A percentile compares a stretch with the other conserved stretches of the same genome.
Conservation (phyloP, 2,329 filamentous ascomycete genomes). For the Alternaria dauci region DNA sequence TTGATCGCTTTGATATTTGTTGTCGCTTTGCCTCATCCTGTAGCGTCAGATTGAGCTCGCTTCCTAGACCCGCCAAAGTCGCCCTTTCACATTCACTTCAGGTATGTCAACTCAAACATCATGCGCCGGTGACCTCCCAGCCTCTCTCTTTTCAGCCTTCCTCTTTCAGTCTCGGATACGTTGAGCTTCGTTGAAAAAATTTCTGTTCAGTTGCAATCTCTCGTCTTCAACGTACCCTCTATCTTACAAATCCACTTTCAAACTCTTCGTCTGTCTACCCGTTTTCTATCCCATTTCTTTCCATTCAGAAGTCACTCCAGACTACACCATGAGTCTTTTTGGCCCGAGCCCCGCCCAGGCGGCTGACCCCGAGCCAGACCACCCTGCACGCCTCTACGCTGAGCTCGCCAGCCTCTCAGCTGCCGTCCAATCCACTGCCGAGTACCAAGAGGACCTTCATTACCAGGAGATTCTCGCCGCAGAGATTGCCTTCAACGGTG, state of each 20-base stretch:
- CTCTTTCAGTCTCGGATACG: neutral
- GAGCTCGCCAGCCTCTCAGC: neutral
- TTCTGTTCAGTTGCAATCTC: neutral
- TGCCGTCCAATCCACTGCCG: neutral
- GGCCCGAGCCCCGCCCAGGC: too few species aligned
- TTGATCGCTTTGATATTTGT: neutral
- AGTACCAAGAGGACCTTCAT: neutral
- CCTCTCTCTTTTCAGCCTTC: neutral
- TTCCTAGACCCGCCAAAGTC: neutral
- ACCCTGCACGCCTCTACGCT: neutral
- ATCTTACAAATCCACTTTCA: neutral
- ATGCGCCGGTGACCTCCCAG: slow-evolving; percentile 8
- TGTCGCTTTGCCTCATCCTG: neutral
- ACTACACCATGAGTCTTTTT: neutral
- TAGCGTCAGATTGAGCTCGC: neutral
- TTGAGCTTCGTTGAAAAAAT: neutral
- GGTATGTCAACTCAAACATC: slow-evolving; percentile 21
- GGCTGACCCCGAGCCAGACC: neutral
- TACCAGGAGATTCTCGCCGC: neutral
- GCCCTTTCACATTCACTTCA: slow-evolving; percentile 21
- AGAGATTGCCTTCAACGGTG: neutral
- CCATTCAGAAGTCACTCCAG: neutral
- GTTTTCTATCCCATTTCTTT: neutral
- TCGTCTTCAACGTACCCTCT: neutral
- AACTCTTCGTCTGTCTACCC: neutral